These are phyloP conservation scores for Flueggea neowawraea DNA, from an alignment of 441 rosid species.

Conservation along the genomic window DNA sequence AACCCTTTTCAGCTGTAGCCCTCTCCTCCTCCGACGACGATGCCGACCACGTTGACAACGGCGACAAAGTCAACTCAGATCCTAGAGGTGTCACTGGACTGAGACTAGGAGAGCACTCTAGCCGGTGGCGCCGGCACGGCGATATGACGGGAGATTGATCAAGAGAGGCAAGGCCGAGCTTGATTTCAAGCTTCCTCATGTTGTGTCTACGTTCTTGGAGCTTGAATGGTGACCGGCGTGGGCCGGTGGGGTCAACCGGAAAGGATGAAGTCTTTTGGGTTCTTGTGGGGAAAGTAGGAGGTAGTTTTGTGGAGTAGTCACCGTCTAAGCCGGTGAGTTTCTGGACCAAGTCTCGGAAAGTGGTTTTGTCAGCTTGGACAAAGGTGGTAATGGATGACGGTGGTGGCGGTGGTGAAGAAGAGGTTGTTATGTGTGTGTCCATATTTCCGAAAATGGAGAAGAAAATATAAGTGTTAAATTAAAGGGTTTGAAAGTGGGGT, in stretches of 20 bases:
- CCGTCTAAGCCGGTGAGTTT: constrained; percentile 42
- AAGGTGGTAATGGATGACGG: constrained; percentile 45
- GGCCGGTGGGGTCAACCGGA: constrained; percentile 19
- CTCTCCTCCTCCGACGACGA: constrained; percentile 36
- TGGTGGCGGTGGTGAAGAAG: constrained; percentile 16
- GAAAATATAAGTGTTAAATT: neutral
- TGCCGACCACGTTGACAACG: constrained; percentile 28
- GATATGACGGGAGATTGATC: constrained; percentile 8
- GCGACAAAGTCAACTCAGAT: constrained; percentile 23
- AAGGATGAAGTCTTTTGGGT: constrained; percentile 14
- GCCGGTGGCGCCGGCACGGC: constrained; percentile 1
- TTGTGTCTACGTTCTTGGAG: constrained; percentile 51
- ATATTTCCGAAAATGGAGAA: neutral
- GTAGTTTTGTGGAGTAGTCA: constrained; percentile 11
- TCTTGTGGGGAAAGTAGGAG: constrained; percentile 5
- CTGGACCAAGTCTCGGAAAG: constrained; percentile 48
- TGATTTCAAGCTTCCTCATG: constrained; percentile 41
- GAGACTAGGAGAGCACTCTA: constrained; percentile 16
- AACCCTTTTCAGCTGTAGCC: constrained; percentile 37
- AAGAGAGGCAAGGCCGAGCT: constrained; percentile 28
- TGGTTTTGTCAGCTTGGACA: constrained; percentile 41
- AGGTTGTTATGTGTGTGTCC: constrained; percentile 7
- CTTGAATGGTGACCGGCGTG: constrained; percentile 45
- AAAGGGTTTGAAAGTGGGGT: neutral
- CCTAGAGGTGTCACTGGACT: constrained; percentile 46